Base-by-base conservation (phyloP, 2,329 filamentous ascomycete species). In the Neocucurbitaria cava region DNA sequence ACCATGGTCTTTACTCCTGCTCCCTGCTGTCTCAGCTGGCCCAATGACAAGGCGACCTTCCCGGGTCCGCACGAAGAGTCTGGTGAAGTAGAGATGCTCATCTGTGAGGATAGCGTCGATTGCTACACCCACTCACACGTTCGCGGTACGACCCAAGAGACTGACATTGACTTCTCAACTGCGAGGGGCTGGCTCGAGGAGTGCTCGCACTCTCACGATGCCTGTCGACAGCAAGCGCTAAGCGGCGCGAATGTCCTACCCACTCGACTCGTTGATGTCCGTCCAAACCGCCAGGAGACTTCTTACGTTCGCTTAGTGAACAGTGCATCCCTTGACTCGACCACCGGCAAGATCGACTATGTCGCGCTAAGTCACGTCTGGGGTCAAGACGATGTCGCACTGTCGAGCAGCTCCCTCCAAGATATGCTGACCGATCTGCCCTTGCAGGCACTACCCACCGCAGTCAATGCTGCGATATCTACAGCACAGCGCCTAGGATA, bases 11-110 rank as follows among this genome's bases (percentile, higher is more conserved):
- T 75, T 47, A 70, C 68, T 13, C 73, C 73, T 26, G 71, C 69
- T n/a, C 65, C 70, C 38, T 76, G 73, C 57, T 76, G 73, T 58
- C 65, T 75, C 33, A 66, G 61, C 54, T 76, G 73, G 73, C 63
- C 73, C 3, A 75, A 74, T 48, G 66, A 72, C 30, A 67, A 71
- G 28, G 65, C 54, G 7, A 54, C 59, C 6, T 75, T 68, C 58
- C 73, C 73, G 28, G 66, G 69, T n/a, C 71, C 72, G 3, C 45
- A 54, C 21, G 70, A 74, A 52, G 73, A 75, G 55, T 55, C 69
- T 3, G 40, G 57, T 38, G 62, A 52, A 15, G 66, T 68, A 45
- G 66, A 73, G 39, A 61, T 56, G 48, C 60, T 73, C 21, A 51
- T 58, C 45, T 59, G 51, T 30, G 56, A 68, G 33, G 54, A 66